A percentile compares a stretch with the other conserved stretches of the same genome.
Conservation (phyloP, 352 stramenopile genomes). For the Phytophthora sp. region DNA sequence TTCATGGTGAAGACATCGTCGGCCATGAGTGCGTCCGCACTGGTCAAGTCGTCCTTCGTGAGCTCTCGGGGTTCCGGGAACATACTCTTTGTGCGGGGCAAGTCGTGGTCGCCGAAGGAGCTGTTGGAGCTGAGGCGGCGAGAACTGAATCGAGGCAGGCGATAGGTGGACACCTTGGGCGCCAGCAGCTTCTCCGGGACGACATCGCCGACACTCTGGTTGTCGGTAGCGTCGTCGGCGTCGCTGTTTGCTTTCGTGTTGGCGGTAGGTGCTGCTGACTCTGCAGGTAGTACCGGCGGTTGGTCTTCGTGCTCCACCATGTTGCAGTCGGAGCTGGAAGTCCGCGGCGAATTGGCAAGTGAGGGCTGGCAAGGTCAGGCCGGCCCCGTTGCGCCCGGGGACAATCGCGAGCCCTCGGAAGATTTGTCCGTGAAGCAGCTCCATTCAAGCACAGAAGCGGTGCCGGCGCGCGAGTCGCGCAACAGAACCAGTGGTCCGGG, state of each 20-base stretch:
- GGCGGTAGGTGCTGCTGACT: not conserved
- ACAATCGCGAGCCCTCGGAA: too few relatives aligned
- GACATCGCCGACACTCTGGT: constrained; percentile 23
- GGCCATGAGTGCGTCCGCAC: constrained; percentile 57
- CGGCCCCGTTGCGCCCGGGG: too few relatives aligned
- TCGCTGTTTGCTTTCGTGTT: not conserved
- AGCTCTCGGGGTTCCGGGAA: constrained; percentile 33
- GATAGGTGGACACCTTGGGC: constrained; percentile 28
- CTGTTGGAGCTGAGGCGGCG: constrained; percentile 28
- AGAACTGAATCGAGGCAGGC: constrained; percentile 40
- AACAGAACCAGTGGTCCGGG: not conserved
- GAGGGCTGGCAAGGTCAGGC: not conserved
- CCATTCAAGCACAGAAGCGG: not conserved
- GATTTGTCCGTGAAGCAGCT: constrained; percentile 2
- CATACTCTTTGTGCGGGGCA: constrained; percentile 34
- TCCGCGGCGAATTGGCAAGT: constrained; percentile 3
- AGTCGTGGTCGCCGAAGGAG: constrained; percentile 14
- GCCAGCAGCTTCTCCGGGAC: constrained; percentile 25
- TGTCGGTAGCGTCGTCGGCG: constrained; percentile 12
- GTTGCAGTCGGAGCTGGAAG: not conserved
- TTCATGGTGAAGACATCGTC: constrained; percentile 65
- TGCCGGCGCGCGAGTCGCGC: not conserved
- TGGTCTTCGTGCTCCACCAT: constrained; percentile 7
- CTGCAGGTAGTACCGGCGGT: not conserved
- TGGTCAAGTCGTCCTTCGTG: constrained; percentile 41